Conservation (phyloP, 129 eudicot species). For the carrot (Daucus carota) region DH1_v3.0 NC_030384.2:26285001-26285500, state of each 20-base stretch:
- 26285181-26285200: not conserved
- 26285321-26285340: too few species aligned
- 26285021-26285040: not conserved
- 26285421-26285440: too few species aligned
- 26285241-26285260: not conserved
- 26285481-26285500: not conserved
- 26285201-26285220: not conserved
- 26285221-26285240: not conserved
- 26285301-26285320: too few species aligned
- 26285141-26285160: slow-evolving; percentile 89
- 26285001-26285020: not conserved
- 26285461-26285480: too few species aligned
- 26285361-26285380: too few species aligned
- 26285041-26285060: not conserved
- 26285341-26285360: too few species aligned
- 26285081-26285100: slow-evolving; percentile 93
- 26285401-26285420: too few species aligned
- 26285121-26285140: slow-evolving; percentile 99
- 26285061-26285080: slow-evolving; percentile 64
- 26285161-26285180: slow-evolving; percentile 61
- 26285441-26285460: not conserved
- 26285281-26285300: too few species aligned
- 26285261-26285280: too few species aligned
- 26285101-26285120: slow-evolving; percentile 99
- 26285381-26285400: too few species aligned